phyloP scores from a whole-genome alignment of 169 alveolate genomes.

The Theileria parva region DNA sequence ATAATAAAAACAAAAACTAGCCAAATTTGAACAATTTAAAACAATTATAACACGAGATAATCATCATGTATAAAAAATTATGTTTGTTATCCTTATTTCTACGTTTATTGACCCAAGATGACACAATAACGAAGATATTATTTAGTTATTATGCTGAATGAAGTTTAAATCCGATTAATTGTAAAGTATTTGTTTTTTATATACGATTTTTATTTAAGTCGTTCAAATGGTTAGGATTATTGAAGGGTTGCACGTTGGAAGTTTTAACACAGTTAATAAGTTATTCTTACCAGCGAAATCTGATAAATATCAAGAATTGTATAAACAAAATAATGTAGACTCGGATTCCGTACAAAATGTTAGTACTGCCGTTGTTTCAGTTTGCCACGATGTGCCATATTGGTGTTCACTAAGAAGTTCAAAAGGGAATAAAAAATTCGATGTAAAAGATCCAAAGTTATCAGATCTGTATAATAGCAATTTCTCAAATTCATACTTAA shows the following conservation, averaged over 20 bases:
- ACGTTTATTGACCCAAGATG: too few relatives aligned
- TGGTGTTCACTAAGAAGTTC: constrained; percentile 40
- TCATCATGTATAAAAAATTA: neutral
- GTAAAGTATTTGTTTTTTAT: neutral
- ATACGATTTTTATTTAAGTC: neutral
- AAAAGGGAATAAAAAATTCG: neutral
- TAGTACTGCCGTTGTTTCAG: constrained; percentile 46
- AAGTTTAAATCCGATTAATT: neutral
- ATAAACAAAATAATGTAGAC: neutral
- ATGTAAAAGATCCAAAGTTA: neutral
- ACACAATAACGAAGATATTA: too few relatives aligned
- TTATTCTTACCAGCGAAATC: constrained; percentile 18
- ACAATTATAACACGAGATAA: neutral
- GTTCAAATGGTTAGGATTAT: constrained; percentile 19
- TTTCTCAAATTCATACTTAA: constrained; percentile 18
- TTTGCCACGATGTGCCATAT: constrained; percentile 44
- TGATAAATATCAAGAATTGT: neutral
- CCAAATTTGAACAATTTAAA: neutral
- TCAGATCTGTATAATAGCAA: constrained; percentile 1
- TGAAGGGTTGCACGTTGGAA: constrained; percentile 48
- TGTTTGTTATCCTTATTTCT: too few relatives aligned
- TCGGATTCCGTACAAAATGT: constrained; percentile 1
- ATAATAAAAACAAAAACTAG: too few relatives aligned
- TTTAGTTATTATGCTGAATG: too few relatives aligned
- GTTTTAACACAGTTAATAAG: constrained; percentile 23